Base-by-base conservation (phyloP, 371 early-diverging fungal species). In the Mucor plumbeus region DNA sequence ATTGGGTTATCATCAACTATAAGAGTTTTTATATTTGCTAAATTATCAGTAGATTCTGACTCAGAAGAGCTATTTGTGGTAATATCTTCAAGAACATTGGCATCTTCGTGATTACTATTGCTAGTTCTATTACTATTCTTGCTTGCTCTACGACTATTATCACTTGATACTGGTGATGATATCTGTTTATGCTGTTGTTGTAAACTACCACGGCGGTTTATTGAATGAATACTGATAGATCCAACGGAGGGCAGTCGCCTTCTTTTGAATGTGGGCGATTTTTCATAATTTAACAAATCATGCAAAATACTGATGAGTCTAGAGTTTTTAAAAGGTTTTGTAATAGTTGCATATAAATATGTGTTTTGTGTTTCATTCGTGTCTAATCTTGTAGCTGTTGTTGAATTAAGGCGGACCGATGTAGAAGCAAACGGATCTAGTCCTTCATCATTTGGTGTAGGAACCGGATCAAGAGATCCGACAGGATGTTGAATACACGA, bases 1-100 rank as follows among this genome's bases (percentile, higher is more conserved):
- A 86, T 75, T 1, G 84, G 81, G 53, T 86, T 86, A 58, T 86
- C 87, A 48, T 86, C 87, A 0, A 85, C 87, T 0, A 86, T 71
- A 54, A 86, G 43, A 0, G 81, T 79, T 36, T 62, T 72, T 26
- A 82, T 53, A 17, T 31, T 11, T 10, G 57, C 44, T 11, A 63
- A 31, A 31, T 63, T 34, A 15, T 53, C 39, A 13, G 38, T 40
- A 8, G 26, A 26, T 38, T 35, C 53, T 26, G 26, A 53, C 0
- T 53, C 31, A 6, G 14, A 31, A 3, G 53, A 19, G 38, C 4
- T 41, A n/a, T 26, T 26, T 26, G 26, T 26, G 26, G 15, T 60
- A 13, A 21, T 13, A n/a, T 60, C 60, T 26, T 60, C 41, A 7
- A 31, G n/a, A 17, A 31, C 31, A 19, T 21, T 40, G 31, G 3